These are phyloP conservation scores for Dioscorea cayenensis DNA, from an alignment of 116 monocot species.

Conservation along the genomic window DNA sequence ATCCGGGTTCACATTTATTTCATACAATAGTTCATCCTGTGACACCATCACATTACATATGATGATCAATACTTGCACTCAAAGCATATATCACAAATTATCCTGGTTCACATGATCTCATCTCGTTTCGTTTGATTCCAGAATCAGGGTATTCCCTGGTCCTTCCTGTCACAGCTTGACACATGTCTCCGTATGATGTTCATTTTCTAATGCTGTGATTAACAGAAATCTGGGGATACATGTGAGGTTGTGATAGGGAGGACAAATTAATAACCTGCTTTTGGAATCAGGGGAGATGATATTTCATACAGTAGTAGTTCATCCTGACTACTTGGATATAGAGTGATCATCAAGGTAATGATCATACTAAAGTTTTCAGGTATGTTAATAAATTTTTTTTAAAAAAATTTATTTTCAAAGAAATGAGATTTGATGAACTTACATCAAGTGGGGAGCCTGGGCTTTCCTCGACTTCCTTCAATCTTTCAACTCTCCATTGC, in stretches of 20 bases:
- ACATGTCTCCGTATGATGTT: no score
- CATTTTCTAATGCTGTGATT: no score
- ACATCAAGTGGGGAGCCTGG: conserved; percentile 3
- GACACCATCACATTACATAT: not conserved
- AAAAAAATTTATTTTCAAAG: not conserved
- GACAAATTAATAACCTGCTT: no score
- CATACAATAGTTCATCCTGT: conserved; percentile 79
- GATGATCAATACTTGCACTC: not conserved
- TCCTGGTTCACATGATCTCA: not conserved
- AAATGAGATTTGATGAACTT: not conserved
- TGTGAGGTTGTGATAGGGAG: no score
- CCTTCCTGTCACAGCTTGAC: no score
- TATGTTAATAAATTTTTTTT: no score
- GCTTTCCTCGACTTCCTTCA: conserved; percentile 40
- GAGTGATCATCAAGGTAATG: no score
- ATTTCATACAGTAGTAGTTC: not conserved
- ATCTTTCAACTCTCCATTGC: conserved; percentile 86
- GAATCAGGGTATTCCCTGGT: no score
- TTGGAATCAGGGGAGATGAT: not conserved
- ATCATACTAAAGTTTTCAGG: no score
- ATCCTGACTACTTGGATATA: no score
- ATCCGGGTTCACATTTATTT: conserved; percentile 82
- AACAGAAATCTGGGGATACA: no score
- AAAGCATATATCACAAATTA: not conserved
- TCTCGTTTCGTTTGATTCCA: no score